Percentiles rank a stretch among this genome's conserved stretches.
phyloP scores from a whole-genome alignment of 345 rosid species.

The Moricandia arvensis region DNA sequence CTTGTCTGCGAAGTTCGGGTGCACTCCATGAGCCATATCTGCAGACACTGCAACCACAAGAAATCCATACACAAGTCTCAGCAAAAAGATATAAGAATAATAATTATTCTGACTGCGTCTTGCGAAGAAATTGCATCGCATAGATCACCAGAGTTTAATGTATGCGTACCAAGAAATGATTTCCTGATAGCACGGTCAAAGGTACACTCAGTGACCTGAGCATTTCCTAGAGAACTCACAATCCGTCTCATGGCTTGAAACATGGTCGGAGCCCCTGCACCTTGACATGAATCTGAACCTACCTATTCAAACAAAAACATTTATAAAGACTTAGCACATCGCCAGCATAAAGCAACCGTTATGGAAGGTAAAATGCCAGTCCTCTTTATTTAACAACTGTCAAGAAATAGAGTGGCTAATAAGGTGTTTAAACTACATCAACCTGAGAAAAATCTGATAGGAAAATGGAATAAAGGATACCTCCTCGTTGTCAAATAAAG shows the following conservation, averaged over 20 bases:
- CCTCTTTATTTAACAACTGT: neutral
- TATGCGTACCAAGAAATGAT: conserved; percentile 77
- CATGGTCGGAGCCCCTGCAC: conserved; percentile 94
- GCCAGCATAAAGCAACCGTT: neutral
- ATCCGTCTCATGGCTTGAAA: conserved; percentile 93
- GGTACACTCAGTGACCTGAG: conserved; percentile 55
- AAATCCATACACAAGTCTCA: conserved; percentile 13
- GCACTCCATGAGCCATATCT: conserved; percentile 98
- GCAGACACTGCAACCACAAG: conserved; percentile 63
- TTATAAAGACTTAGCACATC: neutral
- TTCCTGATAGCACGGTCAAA: conserved; percentile 72
- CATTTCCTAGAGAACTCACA: conserved; percentile 57
- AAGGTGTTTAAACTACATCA: neutral
- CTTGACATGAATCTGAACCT: conserved; percentile 86
- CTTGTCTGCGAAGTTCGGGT: conserved; percentile 83
- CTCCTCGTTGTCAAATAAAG: conserved; percentile 97
- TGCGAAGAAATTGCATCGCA: neutral
- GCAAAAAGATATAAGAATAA: neutral
- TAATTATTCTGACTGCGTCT: neutral
- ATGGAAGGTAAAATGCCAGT: neutral
- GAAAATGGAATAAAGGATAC: conserved; percentile 40
- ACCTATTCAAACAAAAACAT: conserved; percentile 50
- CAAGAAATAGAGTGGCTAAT: neutral
- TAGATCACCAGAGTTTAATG: neutral
- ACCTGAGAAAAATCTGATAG: neutral